phyloP scores from a whole-genome alignment of 164 flowering plant genomes.

The Vitis amurensis region DNA sequence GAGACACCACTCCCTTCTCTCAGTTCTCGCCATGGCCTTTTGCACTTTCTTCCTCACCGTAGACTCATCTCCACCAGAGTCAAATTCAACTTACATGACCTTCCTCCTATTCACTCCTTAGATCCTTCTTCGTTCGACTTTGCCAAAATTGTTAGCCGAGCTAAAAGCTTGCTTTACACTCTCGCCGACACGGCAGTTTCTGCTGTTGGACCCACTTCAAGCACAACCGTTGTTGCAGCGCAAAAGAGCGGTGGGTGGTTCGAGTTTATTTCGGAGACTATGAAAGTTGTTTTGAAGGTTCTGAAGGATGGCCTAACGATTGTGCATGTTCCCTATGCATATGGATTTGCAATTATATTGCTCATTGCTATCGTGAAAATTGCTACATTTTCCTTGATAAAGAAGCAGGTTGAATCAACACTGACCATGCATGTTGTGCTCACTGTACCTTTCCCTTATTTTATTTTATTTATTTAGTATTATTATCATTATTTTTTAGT shows the following conservation, averaged over 20 bases:
- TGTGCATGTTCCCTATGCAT: slow-evolving; percentile 88
- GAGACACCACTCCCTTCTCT: slow-evolving; percentile 47
- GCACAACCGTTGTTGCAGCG: slow-evolving; percentile 20
- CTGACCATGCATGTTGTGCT: too few relatives aligned
- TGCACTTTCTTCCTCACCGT: slow-evolving; percentile 22
- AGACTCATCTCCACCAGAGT: slow-evolving; percentile 40
- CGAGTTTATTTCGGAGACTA: slow-evolving; percentile 62
- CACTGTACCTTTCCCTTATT: too few relatives aligned
- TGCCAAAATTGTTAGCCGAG: slow-evolving; percentile 27
- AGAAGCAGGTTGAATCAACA: too few relatives aligned
- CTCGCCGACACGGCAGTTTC: slow-evolving; percentile 52
- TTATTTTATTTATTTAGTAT: too few relatives aligned
- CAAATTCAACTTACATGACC: slow-evolving; percentile 49
- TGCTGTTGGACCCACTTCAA: slow-evolving; percentile 26
- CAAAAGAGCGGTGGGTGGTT: slow-evolving; percentile 74
- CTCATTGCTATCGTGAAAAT: slow-evolving; percentile 84
- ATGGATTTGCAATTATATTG: slow-evolving; percentile 97
- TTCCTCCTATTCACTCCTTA: slow-evolving; percentile 44
- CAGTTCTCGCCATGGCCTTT: slow-evolving; percentile 39
- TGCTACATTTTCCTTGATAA: slow-evolving; percentile 85
- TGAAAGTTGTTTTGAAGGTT: slow-evolving; percentile 80
- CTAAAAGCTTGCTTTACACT: slow-evolving; percentile 59
- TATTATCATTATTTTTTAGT: too few relatives aligned
- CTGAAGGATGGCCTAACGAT: slow-evolving; percentile 81
- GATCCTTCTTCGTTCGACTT: slow-evolving; percentile 35